A percentile compares a stretch with the other conserved stretches of the same genome.
Conservation (phyloP, 1,284 basidiomycete species). For the Xerocomus amazonicus region DNA sequence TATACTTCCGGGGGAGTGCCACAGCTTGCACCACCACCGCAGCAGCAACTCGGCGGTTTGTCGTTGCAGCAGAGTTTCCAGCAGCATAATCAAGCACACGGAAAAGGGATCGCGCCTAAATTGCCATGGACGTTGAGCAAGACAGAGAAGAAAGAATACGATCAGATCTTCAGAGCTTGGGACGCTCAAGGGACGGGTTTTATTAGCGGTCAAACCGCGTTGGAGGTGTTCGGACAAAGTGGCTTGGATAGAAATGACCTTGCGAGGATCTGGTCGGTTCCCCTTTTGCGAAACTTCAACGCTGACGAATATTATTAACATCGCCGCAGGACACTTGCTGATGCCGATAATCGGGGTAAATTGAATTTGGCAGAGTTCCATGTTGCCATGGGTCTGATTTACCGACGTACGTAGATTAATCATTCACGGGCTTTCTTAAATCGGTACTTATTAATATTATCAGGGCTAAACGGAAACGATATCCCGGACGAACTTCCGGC, state of each 20-base stretch:
- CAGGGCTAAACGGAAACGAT: conserved; percentile 89
- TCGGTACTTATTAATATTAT: background rate
- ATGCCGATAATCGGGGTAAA: conserved; percentile 88
- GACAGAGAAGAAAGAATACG: conserved; percentile 95
- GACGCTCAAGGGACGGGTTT: conserved; percentile 83
- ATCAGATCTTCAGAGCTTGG: conserved; percentile 97
- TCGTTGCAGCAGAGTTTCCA: conserved; percentile 75
- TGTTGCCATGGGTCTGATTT: conserved; percentile 98
- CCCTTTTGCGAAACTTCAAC: background rate
- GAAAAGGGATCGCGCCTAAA: conserved; percentile 62
- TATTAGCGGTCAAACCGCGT: conserved; percentile 82
- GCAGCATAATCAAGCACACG: conserved; percentile 75
- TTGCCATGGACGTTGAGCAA: conserved; percentile 88
- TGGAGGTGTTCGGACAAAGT: conserved; percentile 94
- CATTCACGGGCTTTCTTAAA: background rate
- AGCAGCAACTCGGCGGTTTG: conserved; percentile 48
- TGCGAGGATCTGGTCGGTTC: conserved; percentile 86
- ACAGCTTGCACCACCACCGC: conserved; percentile 60
- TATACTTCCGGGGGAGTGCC: conserved; percentile 60
- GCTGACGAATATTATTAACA: background rate
- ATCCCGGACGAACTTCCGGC: conserved; percentile 85
- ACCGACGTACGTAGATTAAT: conserved; percentile 66
- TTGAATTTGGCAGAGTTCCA: conserved; percentile 97
- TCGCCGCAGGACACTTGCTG: conserved; percentile 76
- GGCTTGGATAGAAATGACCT: conserved; percentile 88